phyloP scores from a whole-genome alignment of 2,329 filamentous ascomycete species.

The Periconia sp. region DNA sequence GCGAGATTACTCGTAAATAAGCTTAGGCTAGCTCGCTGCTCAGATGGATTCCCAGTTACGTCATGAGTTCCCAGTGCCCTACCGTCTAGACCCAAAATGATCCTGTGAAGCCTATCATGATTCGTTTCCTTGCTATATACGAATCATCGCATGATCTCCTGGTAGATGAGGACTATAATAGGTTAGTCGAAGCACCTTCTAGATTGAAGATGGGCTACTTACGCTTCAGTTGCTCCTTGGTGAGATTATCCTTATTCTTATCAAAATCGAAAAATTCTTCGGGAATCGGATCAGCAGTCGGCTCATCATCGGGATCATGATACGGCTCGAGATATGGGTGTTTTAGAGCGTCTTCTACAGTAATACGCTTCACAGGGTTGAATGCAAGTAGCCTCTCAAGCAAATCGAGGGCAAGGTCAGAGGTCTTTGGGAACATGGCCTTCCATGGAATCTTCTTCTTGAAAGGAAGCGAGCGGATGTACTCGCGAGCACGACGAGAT shows the following conservation, averaged over 20 bases:
- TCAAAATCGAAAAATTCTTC: constrained; percentile 99
- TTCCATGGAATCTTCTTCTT: constrained; percentile 99
- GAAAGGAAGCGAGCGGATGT: constrained; percentile 96
- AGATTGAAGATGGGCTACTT: no score
- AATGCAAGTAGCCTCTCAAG: constrained; percentile 96
- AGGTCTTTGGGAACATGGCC: constrained; percentile 97
- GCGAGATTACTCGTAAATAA: constrained; percentile 16
- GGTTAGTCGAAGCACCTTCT: constrained; percentile 18
- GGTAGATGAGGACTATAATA: constrained; percentile 78
- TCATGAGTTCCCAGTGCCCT: constrained; percentile 4
- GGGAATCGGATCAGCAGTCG: constrained; percentile 92
- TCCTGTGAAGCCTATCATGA: constrained; percentile 3
- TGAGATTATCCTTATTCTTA: constrained; percentile 98
- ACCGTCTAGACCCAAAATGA: constrained; percentile 5
- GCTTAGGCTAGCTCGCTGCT: constrained; percentile 35
- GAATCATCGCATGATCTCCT: constrained; percentile 85
- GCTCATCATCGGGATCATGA: constrained; percentile 98
- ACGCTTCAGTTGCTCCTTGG: constrained; percentile 98
- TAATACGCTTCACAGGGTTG: constrained; percentile 98
- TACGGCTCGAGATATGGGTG: constrained; percentile 99
- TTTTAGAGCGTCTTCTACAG: constrained; percentile 94
- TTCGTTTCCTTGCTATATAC: constrained; percentile 19
- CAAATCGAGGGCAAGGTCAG: constrained; percentile 91
- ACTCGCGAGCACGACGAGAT: constrained; percentile 93
- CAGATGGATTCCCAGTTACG: constrained; percentile 22